Evolutionary conservation across 208 protist genomes (phyloP), one percentile per base, ranked within the genome.

Genomic region (Trypanosoma lewisi): DNA sequence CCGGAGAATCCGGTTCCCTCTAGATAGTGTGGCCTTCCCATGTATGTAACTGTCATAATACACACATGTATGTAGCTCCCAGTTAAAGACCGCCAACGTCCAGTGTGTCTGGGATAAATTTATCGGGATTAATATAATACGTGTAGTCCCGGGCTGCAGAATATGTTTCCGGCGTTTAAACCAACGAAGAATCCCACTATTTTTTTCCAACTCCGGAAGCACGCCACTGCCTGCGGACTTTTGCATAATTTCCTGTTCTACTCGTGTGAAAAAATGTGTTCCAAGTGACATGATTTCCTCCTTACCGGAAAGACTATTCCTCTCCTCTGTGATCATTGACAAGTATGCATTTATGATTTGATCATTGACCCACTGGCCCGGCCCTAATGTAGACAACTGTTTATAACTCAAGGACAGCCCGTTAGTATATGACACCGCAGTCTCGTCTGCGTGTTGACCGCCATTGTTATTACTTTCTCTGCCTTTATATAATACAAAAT

Each of bases 291-390:
- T 70, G 1, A 80, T 52, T 9, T 39, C 56, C 48, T 73, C 70
- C 11, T 17, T 33, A 16, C 70, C 60, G 3, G 23, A 28, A 31
- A 75, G 45, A 17, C 9, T 19, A 16, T 66, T 71, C 34, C 39
- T n/a, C 45, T 71, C 31, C 56, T 80, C 70, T 51, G 76, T 86
- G 21, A 94, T 75, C 50, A 94, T 68, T 54, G 81, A 64, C 17
- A 90, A 60, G 63, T 94, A 91, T 44, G 79, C 83, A 71, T 94
- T 94, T 60, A 94, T 89, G 31, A 91, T 77, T 54, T 94, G 83
- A 52, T 94, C 87, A 50, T 86, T 94, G 6, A 94, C 62, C 87
- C 87, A 94, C 59, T 39, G 42, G 0, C 68, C 52, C 9, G 83
- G 74, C 1, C 57, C 52, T 34, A 94, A 61, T 11, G 87, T 81